Base-by-base conservation (phyloP, 2,329 filamentous ascomycete genomes). In the Clarireedia sp. region DNA sequence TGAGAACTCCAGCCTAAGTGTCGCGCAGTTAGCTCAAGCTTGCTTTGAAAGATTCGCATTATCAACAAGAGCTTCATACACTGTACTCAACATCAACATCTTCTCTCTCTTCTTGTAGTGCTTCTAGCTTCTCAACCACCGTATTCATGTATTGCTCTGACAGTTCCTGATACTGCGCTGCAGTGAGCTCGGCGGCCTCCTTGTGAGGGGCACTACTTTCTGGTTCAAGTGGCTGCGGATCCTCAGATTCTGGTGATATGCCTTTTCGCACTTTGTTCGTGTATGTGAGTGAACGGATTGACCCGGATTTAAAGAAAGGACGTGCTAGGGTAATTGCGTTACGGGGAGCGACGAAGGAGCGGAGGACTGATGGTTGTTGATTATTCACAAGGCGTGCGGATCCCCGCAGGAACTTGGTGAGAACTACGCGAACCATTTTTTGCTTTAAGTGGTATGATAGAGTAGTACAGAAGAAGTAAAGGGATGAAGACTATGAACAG, bases 41-140 rank as follows among this genome's bases (percentile, higher is more conserved):
- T 41, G 38, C 8, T 40, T 19, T 17, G 14, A 41, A 19, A 41
- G 9, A 45, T 36, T 21, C 9, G 47, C 21, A 26, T 33, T 33
- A 33, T 33, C 12, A 33, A 9, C 12, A 33, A 3, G 29, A 33
- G 29, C 44, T 7, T 77, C 85, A 60, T 76, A 96, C 92, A 58
- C 86, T 86, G 65, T 86, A 97, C 67, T 99, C 94, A 5, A 94
- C 86, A 63, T 99, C 94, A 5, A 96, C 73, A 53, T 90, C 87
- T 8, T 87, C 83, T 7, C 79, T 74, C 33, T 78, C 74, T 67
- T 97, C 94, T 64, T 89, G 83, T 29, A 87, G 71, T 58, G 81
- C 78, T 73, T 99, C 94, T 43, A 95, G 76, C 54, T 75, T 77
- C 52, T 64, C 67, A 12, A 83, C 67, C 2, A 85, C 70, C 8